Base-by-base conservation (phyloP, 108 stramenopile species). In the Fragilaria crotonensis region DNA sequence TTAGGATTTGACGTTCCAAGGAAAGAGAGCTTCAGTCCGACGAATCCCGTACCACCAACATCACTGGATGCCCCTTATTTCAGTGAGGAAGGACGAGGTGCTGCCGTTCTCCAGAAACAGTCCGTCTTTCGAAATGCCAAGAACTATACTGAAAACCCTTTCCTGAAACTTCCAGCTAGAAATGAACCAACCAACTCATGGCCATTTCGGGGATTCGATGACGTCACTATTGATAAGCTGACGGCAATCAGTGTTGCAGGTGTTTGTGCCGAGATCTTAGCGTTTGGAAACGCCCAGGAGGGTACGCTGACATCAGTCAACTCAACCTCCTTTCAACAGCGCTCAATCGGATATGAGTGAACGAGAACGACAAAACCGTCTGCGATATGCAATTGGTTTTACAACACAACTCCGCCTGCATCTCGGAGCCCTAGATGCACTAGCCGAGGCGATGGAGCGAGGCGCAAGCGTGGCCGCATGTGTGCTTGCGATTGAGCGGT, bases 171-270 rank as follows among this genome's bases (percentile, higher is more conserved):
- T 19, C 55, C 86, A 22, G 52, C 68, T 2, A 45, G 58, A 59
- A 65, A 78, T 64, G 79, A 92, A 20, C 84, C 86, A 1, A 53
- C 64, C n/a, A 56, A 76, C 0, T 69, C 81, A 1, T 92, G 90
- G 90, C 90, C 90, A 11, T 92, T 64, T 53, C 75, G 83, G 26
- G 87, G 87, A 5, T 88, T 92, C 44, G 80, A 81, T 54, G 81
- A 92, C 27, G 78, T 60, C 21, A 83, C 84, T 26, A 30, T 92
- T 3, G 90, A 86, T 68, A 72, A 84, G 59, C 60, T 92, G 20
- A 72, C 86, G 1, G 76, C 75, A 1, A 75, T 92, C 18, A 83
- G 81, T 63, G 83, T 88, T 3, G 90, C 90, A 9, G 90, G 90
- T 32, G 84, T 79, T 20, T 88, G 87, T 66, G 78, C 82, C 27